phyloP scores from a whole-genome alignment of 208 protist genomes.

The Acanthamoeba divionensis region DNA sequence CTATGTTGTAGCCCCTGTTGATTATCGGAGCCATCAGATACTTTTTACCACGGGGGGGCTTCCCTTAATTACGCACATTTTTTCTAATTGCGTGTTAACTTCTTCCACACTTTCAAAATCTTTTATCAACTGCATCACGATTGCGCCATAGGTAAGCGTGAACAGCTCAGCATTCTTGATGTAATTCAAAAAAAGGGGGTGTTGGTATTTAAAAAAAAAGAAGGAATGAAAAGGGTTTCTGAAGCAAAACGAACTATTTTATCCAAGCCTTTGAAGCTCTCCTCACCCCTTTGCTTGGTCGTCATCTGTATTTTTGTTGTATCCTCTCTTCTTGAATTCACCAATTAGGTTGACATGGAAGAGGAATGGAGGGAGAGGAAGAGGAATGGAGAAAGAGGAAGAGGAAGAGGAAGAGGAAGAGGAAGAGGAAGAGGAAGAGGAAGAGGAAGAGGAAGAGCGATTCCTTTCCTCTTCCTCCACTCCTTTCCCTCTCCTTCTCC shows the following conservation, averaged over 20 bases:
- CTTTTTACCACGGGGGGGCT: background rate
- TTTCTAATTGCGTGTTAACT: constrained; percentile 94
- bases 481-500: too few species aligned
- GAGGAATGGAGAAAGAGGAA: background rate
- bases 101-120: constrained; percentile 92
- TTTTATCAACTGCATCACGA: constrained; percentile 94
- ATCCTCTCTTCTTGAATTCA: too few species aligned
- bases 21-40: background rate
- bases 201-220: background rate
- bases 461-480: too few species aligned
- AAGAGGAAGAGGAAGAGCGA: background rate
- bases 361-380: background rate
- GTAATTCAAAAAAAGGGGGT: background rate
- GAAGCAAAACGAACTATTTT: background rate
- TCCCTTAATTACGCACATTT: constrained; percentile 75
- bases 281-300: constrained; percentile 24
- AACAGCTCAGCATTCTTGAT: constrained; percentile 92
- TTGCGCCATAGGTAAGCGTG: constrained; percentile 94
- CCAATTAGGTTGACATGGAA: too few species aligned
- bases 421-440: background rate
- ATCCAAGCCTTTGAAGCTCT: constrained; percentile 31
- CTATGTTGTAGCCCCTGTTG: constrained; percentile 93
- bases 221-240: background rate
- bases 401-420: background rate
- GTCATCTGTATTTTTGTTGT: background rate